phyloP scores from a whole-genome alignment of 2,329 filamentous ascomycete genomes.

The Aspergillus pseudotamarii region DNA sequence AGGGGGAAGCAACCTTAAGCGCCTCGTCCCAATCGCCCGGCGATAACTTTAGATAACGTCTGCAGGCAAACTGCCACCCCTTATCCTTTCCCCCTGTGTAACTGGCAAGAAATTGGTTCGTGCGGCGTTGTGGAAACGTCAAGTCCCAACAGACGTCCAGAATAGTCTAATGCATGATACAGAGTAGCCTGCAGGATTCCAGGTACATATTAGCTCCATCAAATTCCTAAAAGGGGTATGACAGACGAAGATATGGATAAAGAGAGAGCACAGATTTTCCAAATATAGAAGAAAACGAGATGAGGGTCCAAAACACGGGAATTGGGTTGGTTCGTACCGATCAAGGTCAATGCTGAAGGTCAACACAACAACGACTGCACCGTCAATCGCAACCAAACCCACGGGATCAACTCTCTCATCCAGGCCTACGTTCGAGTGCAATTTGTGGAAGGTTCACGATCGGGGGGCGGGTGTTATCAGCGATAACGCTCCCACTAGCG shows the following conservation, averaged over 20 bases:
- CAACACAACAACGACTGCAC: not conserved
- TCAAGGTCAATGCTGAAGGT: not conserved
- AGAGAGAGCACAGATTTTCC: constrained; percentile 4
- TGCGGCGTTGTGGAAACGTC: constrained; percentile 5
- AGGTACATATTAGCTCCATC: constrained; percentile 6
- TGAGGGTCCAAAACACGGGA: not conserved
- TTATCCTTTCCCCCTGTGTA: not conserved
- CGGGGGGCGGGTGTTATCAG: constrained; percentile 7
- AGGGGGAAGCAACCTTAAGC: not conserved
- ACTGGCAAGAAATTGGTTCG: not conserved
- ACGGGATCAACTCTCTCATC: constrained; percentile 1
- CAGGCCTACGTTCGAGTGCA: not conserved
- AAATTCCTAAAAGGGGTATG: not conserved
- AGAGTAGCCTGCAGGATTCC: not conserved
- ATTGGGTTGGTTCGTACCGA: constrained; percentile 1
- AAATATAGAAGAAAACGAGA: constrained; percentile 6
- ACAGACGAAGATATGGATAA: not conserved
- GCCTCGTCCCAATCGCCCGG: not conserved
- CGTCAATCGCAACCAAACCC: not conserved
- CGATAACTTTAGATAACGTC: not conserved
- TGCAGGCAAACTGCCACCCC: not conserved
- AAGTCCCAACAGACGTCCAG: constrained; percentile 3
- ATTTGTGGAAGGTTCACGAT: not conserved
- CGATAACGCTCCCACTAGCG: not conserved
- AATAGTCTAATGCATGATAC: constrained; percentile 17